Evolutionary conservation across 179 eudicot genomes (phyloP).

Genomic region (Pouteria campechiana): DNA sequence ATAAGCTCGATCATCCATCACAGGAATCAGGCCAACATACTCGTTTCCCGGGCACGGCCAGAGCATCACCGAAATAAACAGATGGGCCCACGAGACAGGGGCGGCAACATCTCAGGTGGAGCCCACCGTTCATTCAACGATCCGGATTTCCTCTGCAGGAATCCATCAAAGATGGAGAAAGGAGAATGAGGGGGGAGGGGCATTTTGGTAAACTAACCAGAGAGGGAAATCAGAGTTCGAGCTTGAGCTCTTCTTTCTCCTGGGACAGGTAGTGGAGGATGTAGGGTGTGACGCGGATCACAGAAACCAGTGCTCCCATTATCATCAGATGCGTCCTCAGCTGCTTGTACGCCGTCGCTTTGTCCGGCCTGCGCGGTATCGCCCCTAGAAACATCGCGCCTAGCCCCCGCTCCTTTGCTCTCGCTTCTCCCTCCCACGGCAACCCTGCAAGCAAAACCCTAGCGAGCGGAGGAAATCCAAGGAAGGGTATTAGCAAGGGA

Average conservation of each 20-base stretch:
- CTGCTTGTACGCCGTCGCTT: conserved; percentile 61
- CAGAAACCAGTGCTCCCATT: conserved; percentile 62
- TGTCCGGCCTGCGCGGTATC: conserved; percentile 63
- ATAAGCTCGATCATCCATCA: no score
- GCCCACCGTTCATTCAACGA: no score
- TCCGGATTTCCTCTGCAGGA: no score
- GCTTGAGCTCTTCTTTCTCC: conserved; percentile 43
- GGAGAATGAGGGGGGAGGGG: no score
- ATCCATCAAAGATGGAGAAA: no score
- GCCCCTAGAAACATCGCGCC: conserved; percentile 56
- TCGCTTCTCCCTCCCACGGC: background rate
- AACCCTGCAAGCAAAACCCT: background rate
- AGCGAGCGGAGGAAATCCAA: background rate
- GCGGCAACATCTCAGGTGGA: no score
- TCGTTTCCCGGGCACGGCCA: no score
- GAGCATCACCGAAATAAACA: no score
- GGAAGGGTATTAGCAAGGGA: no score
- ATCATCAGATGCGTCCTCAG: conserved; percentile 29
- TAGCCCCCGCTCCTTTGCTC: background rate
- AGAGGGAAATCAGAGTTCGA: conserved; percentile 28
- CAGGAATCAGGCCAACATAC: no score
- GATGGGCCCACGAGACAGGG: no score
- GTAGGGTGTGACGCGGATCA: conserved; percentile 57
- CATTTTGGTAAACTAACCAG: background rate
- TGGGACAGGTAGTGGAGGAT: conserved; percentile 46